Percentiles rank a stretch among this genome's conserved stretches.
phyloP scores from a whole-genome alignment of 805 yeast species.

The Danielia oregonensis region DNA sequence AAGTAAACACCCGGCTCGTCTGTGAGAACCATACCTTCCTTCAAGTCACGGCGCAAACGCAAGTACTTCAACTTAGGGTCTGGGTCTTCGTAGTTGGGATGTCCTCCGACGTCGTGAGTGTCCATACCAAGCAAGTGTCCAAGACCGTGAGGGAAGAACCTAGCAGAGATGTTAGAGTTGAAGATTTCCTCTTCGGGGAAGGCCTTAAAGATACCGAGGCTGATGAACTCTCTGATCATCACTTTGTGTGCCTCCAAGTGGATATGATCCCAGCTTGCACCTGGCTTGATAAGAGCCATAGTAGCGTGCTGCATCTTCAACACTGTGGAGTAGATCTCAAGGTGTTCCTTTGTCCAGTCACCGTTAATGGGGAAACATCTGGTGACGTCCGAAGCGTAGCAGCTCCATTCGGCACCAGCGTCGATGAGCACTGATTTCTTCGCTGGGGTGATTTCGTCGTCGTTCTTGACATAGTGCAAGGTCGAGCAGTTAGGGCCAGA shows the following conservation, averaged over 20 bases:
- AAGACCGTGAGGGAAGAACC: conserved; percentile 92
- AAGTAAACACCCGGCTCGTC: conserved; percentile 96
- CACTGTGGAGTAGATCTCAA: conserved; percentile 76
- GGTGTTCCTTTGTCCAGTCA: conserved; percentile 83
- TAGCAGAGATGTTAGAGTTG: conserved; percentile 64
- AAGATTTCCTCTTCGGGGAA: conserved; percentile 61
- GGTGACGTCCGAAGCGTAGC: conserved; percentile 91
- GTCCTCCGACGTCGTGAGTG: conserved; percentile 94
- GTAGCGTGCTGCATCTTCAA: conserved; percentile 76
- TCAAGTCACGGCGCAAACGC: conserved; percentile 71
- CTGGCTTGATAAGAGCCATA: conserved; percentile 73
- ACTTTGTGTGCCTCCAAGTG: conserved; percentile 79
- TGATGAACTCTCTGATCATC: conserved; percentile 64
- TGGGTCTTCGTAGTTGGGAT: conserved; percentile 79
- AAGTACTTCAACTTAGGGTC: conserved; percentile 73
- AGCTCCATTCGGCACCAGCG: conserved; percentile 97
- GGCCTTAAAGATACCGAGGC: conserved; percentile 72
- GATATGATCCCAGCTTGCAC: conserved; percentile 78
- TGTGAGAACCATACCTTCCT: conserved; percentile 81
- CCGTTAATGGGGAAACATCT: conserved; percentile 93
- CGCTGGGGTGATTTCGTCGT: conserved; percentile 47
- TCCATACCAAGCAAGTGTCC: conserved; percentile 95
- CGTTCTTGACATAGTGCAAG: conserved; percentile 83
- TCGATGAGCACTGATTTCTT: conserved; percentile 76
- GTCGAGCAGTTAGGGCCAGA: conserved; percentile 90